Evolutionary conservation across 2,329 filamentous ascomycete species (phyloP).

Genomic region (Aurifilum marmelostoma): DNA sequence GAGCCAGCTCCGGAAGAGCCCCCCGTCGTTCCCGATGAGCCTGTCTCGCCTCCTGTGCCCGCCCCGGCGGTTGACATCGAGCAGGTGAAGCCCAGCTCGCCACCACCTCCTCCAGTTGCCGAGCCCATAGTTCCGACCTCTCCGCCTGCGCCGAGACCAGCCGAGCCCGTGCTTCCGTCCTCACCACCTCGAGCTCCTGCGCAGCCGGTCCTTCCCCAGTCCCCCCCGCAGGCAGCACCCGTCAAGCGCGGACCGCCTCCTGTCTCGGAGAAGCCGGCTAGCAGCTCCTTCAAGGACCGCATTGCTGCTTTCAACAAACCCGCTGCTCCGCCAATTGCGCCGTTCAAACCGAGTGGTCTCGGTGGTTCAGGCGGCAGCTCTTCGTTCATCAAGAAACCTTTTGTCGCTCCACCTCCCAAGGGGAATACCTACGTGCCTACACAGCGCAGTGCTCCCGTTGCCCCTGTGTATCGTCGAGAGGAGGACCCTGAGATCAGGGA

Average conservation of each 20-base stretch:
- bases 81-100: conserved; percentile 38
- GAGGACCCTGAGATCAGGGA: conserved; percentile 78
- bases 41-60: conserved; percentile 34
- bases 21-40: conserved; percentile 31
- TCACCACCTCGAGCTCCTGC: conserved; percentile 39
- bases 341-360: conserved; percentile 78
- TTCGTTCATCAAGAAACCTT: conserved; percentile 92
- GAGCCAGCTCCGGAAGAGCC: conserved; percentile 31
- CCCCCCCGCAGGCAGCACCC: conserved; percentile 42
- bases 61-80: conserved; percentile 42
- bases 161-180: conserved; percentile 38
- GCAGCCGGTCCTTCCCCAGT: conserved; percentile 19
- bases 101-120: conserved; percentile 37
- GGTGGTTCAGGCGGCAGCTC: conserved; percentile 53
- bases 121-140: conserved; percentile 37
- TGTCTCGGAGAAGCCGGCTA: conserved; percentile 71
- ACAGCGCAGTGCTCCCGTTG: conserved; percentile 67
- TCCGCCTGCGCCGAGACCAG: conserved; percentile 44
- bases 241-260: conserved; percentile 64
- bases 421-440: conserved; percentile 88
- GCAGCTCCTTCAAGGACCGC: conserved; percentile 86
- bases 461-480: conserved; percentile 82
- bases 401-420: conserved; percentile 92
- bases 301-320: conserved; percentile 97
- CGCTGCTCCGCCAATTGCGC: conserved; percentile 81